Evolutionary conservation across 805 yeast genomes (phyloP), one percentile per base, ranked within the genome.

Genomic region (Starmerella ratchasimensis): DNA sequence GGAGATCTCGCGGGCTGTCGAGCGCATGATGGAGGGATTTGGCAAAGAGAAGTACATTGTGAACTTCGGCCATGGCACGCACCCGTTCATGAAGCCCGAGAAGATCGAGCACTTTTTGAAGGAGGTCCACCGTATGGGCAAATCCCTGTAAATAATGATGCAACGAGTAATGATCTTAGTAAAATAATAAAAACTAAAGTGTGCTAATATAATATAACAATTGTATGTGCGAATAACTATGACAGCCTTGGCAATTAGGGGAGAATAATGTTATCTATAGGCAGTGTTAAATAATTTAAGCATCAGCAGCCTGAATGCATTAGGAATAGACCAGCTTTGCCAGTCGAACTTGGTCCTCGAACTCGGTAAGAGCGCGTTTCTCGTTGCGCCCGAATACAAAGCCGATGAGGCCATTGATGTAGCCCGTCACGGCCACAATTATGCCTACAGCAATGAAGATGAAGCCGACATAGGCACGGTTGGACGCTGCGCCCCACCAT

Each of bases 31-130:
- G 43, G 57, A 66, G 42, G 93, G 86, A 5, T 90, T 90, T 56
- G 90, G 90, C n/a, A 83, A 83, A 59, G 74, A 80, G 54, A 71
- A 78, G 53, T 90, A 90, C 62, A 88, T 90, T 48, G 77, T 88
- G 50, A 90, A 90, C 64, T 80, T 90, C 54, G 98, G 98, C 33
- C 98, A 90, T 52, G 98, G 98, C 14, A 90, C 98, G 17, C 96
- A 84, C 57, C 98, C 98, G 17, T 83, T 81, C 62, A 84, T 90
- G 94, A 79, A 82, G 46, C 94, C 97, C 9, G 94, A 80, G 47
- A 79, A 79, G 58, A 72, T 90, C 44, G 75, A 72, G 43, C 81
- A 74, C 61, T 90, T 90, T 63, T 65, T 90, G 54, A 64, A 82
- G 59, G 95, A 83, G 58, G 79, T 90, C 50, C 94, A 83, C 57